Evolutionary conservation across 192 early-diverging fungal genomes (phyloP), one percentile per base, ranked within the genome.

Genomic region (Dissophora ornata): DNA sequence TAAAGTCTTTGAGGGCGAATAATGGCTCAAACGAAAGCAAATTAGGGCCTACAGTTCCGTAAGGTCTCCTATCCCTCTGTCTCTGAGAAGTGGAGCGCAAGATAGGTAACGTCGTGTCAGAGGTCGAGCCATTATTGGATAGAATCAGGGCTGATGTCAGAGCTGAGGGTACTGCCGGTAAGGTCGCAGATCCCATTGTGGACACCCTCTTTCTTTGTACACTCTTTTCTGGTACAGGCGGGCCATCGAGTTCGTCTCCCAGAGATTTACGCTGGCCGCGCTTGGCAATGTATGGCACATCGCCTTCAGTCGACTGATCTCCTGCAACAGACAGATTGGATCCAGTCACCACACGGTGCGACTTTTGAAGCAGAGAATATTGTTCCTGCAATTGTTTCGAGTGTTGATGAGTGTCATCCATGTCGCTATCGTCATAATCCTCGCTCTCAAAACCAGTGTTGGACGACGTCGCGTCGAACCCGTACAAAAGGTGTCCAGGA

Each of bases 391-490:
- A 57, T 28, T 48, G 63, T 28, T 59, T 67, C 13, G 73, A 62
- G n/a, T 57, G 59, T 12, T 44, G 32, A 0, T 49, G 19, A 18
- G 33, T 16, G 15, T 77, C 73, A 11, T 77, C 73, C 11, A 49
- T 22, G 46, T 77, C 73, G 32, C 73, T 77, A n/a, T 77, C 73
- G 18, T 67, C 73, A 29, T 61, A 67, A n/a, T 62, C 73, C 16
- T 77, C 73, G 26, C 73, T 77, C 53, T 77, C 73, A n/a, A 65
- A 45, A 46, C 59, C 73, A 0, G 34, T 13, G 28, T 50, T 40
- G 1, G 62, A 52, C 13, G 69, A 15, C 22, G 36, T 16, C 2
- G 33, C 26, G 45, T 75, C 71, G 18, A 75, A 48, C 2, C 62
- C 42, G n/a, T 55, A 67, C 24, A 75, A 19, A 11, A 75, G 21